Evolutionary conservation across 1,284 basidiomycete species (phyloP), one percentile per base, ranked within the genome.

Genomic region (Moesziomyces globuligerus): DNA sequence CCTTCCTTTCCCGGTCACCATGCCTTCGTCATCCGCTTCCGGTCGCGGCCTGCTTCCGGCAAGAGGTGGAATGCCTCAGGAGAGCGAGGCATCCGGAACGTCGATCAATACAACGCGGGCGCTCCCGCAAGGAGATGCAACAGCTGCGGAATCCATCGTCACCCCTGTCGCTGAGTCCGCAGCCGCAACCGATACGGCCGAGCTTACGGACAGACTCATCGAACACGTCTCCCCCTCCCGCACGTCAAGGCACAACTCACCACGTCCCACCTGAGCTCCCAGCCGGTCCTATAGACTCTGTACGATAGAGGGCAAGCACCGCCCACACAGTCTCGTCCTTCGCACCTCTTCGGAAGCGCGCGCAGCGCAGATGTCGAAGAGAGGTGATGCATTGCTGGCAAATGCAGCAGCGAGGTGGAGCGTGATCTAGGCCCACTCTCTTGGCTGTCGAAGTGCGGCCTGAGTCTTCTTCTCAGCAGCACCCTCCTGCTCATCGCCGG

Each of bases 351-450:
- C n/a, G n/a, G n/a, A n/a, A n/a, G n/a, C n/a, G n/a, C n/a, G n/a
- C n/a, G n/a, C n/a, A n/a, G n/a, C n/a, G n/a, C n/a, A n/a, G n/a
- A n/a, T n/a, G n/a, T 40, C 37, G 10, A 38, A 9, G 48, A 43
- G 48, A 36, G 48, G 48, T 42, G 39, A 20, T 34, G 20, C 18
- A n/a, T 20, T 18, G 26, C 3, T 11, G 9, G 21, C 28, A 44
- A 13, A 36, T 11, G 15, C 17, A 41, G 11, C 6, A 17, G 23
- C 25, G 24, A 39, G 28, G 23, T 39, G 13, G 24, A n/a, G 7
- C n/a, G 15, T 7, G 15, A 11, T 36, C 32, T 45, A 67, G 1
- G 56, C 73, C 80, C 80, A 82, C 4, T 81, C 75, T 20, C 42
- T 29, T 2, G 80, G 76, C 17, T 67, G 42, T 23, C 72, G 55